A percentile compares a stretch with the other conserved stretches of the same genome.
Evolutionary conservation across 495 filamentous ascomycete species (phyloP).

Genomic region (Aspergillus cristatus): DNA sequence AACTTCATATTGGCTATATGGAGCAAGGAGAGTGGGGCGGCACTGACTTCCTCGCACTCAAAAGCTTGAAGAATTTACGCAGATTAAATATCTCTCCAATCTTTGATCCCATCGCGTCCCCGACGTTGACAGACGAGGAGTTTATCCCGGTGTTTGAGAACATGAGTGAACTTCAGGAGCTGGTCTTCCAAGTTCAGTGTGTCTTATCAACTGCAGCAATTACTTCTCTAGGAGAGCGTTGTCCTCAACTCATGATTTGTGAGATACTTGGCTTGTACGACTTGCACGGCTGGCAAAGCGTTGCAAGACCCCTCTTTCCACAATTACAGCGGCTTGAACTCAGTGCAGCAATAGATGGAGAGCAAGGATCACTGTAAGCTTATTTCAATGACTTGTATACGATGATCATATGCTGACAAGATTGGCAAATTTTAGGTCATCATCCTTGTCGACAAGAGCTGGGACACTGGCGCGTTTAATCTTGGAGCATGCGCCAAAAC

Average conservation of each 20-base stretch:
- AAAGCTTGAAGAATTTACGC: background rate
- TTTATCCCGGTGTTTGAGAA: background rate
- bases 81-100: background rate
- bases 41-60: background rate
- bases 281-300: background rate
- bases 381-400: too few species aligned
- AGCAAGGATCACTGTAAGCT: background rate
- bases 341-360: background rate
- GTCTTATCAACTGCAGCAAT: background rate
- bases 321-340: background rate
- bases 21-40: background rate
- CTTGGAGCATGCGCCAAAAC: background rate
- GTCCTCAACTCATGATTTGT: background rate
- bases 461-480: background rate
- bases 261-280: background rate
- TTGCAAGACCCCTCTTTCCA: background rate
- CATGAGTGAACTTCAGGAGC: background rate
- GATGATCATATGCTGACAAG: background rate
- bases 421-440: background rate
- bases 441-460: background rate
- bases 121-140: background rate
- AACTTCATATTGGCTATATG: background rate
- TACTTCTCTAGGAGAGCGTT: background rate
- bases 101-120: background rate
- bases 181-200: background rate